Conservation (phyloP, 768 basidiomycete genomes). For the Mycena indigotica region DNA sequence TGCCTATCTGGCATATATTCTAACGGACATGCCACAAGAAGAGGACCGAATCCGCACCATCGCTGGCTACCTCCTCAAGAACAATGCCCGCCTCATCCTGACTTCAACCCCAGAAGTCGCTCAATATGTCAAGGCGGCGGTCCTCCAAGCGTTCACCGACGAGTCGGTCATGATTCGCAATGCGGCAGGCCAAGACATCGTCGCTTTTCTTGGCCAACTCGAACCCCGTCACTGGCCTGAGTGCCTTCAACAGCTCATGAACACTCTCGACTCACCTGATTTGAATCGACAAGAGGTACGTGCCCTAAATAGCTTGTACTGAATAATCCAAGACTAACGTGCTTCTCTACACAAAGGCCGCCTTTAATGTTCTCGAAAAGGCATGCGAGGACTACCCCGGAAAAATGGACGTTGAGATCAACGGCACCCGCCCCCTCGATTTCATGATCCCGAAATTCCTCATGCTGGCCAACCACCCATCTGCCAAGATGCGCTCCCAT, state of each 20-base stretch:
- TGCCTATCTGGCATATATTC: constrained; percentile 93
- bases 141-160: constrained; percentile 83
- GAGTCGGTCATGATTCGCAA: constrained; percentile 86
- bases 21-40: constrained; percentile 77
- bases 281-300: constrained; percentile 84
- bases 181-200: constrained; percentile 91
- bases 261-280: constrained; percentile 76
- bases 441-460: constrained; percentile 97
- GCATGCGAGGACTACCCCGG: constrained; percentile 96
- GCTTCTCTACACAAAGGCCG: constrained; percentile 53
- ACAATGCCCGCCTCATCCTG: constrained; percentile 82
- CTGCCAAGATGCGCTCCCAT: constrained; percentile 88
- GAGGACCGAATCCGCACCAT: constrained; percentile 93
- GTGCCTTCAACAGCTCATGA: constrained; percentile 83
- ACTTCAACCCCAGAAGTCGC: constrained; percentile 65
- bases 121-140: constrained; percentile 71
- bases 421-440: constrained; percentile 90
- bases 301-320: constrained; percentile 18
- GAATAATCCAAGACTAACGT: no score
- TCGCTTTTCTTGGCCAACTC: constrained; percentile 82
- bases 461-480: constrained; percentile 79
- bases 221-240: constrained; percentile 96
- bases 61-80: constrained; percentile 96
- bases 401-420: constrained; percentile 92
- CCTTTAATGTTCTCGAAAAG: constrained; percentile 92